Base-by-base conservation (phyloP, 225 moss, liverwort and hornwort genomes). In the Bryum argenteum region DNA sequence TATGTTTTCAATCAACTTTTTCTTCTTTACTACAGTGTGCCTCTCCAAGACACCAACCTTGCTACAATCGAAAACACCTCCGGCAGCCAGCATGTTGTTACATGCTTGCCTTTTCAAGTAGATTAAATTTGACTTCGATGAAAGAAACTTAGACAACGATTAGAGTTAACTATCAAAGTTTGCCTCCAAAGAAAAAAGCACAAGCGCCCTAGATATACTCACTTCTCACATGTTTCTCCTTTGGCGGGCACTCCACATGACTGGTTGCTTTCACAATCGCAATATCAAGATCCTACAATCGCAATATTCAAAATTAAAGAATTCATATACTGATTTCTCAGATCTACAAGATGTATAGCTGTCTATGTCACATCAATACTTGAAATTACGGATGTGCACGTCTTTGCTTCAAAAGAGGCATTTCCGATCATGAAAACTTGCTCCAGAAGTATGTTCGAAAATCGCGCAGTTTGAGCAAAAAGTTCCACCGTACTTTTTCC, bases 181-280 rank as follows among this genome's bases (percentile, higher is more conserved):
- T 19, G 17, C 23, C 64, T 54, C 39, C 20, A 51, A 23, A 41
- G 23, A 57, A 50, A 0, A 2, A 33, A 52, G n/a, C 15, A 69
- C 26, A 64, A 63, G 58, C 0, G 38, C 53, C 47, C 60, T 58
- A 61, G 42, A n/a, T 43, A 14, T 11, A 88, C 96, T 97, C 77
- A 98, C 97, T 92, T 78, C 97, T 94, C 38, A 98, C 94, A 71
- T 98, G 97, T 67, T 98, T 98, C 73, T 98, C 97, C 75, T 98
- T 98, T 1, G 97, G 97, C 22, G 94, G 92, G 69, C 88, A 89
- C 83, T 98, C 94, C 76, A 94, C 92, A 78, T 98, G 97, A 80
- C 92, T 98, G 16, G 97, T 94, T 74, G 94, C 97, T 89, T 98
- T 98, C 66, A 98, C 94, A 55, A 98, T 92, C n/a, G 97, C 97